phyloP scores from a whole-genome alignment of 1,284 basidiomycete genomes.

The Trichosporon ovoides region DNA sequence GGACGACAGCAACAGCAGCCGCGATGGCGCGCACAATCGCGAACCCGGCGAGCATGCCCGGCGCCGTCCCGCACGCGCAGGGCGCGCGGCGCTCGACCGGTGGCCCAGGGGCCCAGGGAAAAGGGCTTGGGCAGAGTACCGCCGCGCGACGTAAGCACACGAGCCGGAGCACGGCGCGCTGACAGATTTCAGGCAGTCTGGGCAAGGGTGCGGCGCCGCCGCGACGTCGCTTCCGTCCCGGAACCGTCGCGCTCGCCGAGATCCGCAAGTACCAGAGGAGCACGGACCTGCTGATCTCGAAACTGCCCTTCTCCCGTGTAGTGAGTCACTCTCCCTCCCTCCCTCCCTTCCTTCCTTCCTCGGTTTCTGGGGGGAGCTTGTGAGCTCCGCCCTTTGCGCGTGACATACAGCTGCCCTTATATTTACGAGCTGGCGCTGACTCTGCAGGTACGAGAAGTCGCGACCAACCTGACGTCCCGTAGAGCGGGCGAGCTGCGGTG shows the following conservation, averaged over 20 bases:
- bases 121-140: constrained; percentile 25
- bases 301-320: constrained; percentile 84
- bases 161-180: background rate
- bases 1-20: background rate
- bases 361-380: too few species aligned
- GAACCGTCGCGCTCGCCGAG: constrained; percentile 81
- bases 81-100: constrained; percentile 42
- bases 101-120: constrained; percentile 17
- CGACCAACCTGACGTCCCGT: constrained; percentile 74
- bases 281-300: constrained; percentile 79
- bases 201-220: background rate
- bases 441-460: constrained; percentile 80
- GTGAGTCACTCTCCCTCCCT: constrained; percentile 53
- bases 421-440: background rate
- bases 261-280: constrained; percentile 90
- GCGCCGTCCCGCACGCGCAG: constrained; percentile 24
- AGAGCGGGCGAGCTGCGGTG: constrained; percentile 68
- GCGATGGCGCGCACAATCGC: constrained; percentile 16
- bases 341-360: too few species aligned
- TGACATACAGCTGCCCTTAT: too few species aligned
- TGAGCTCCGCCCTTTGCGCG: too few species aligned
- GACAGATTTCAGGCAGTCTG: background rate
- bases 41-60: constrained; percentile 5
- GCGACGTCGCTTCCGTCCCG: constrained; percentile 63
- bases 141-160: background rate